Evolutionary conservation across 371 early-diverging fungal species (phyloP), one percentile per base, ranked within the genome.

Genomic region (Conidiobolus incongruus): DNA sequence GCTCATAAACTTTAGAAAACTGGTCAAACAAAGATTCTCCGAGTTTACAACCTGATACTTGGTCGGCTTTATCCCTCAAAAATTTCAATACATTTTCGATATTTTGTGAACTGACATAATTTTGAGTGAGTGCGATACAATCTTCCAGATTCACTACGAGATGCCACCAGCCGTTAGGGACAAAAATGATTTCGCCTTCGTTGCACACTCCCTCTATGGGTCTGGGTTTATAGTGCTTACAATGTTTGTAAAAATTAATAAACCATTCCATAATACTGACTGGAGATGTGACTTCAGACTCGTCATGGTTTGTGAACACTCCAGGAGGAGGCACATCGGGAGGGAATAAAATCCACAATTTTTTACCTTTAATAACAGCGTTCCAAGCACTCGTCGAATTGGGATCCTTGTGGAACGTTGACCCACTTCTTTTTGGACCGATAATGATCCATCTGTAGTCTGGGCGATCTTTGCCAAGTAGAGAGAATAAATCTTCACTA

Each of bases 151-250:
- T 78, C 43, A 78, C 63, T 21, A 78, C 76, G 19, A 58, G 53
- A 54, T 78, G 79, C 75, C 75, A 78, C 79, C 79, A 78, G 44
- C 75, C 77, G 32, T 58, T 46, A 2, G 79, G 79, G 1, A 78
- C 72, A 55, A 67, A 76, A 47, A 75, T 58, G 36, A 76, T 46
- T 46, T 78, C 79, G 13, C 77, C 76, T 6, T 63, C 63, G 12
- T 61, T 48, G 50, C 74, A 72, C 2, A 74, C 56, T 22, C 67
- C 62, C 48, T 75, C 74, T 17, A 69, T 35, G 1, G 70, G 68
- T 20, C 48, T 49, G 1, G 52, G 24, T 23, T 54, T 34, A 16
- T 49, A 26, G 29, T 54, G 55, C 26, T 55, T 46, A 33, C 61
- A 54, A 5, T 60, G 51, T 16, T 54, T 49, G 32, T 58, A 57